Conservation (phyloP, 106 monocot genomes). For the Dendrobium huoshanense region DNA sequence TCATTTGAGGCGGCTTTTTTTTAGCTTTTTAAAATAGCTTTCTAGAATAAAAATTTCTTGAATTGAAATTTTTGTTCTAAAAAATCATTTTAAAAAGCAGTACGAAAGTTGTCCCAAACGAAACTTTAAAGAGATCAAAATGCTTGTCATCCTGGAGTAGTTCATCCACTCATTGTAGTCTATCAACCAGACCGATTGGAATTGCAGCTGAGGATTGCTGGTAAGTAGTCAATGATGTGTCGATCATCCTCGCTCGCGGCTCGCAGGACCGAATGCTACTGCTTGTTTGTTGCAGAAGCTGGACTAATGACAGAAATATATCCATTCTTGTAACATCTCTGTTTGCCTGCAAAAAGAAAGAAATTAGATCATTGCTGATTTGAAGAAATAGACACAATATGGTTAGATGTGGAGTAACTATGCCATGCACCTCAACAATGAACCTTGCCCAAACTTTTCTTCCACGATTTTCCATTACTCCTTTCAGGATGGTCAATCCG, state of each 20-base stretch:
- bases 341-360: slow-evolving; percentile 50
- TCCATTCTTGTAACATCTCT: slow-evolving; percentile 84
- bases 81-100: no score
- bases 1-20: no score
- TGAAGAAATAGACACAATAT: neutral
- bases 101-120: no score
- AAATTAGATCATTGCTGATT: neutral
- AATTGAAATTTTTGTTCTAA: no score
- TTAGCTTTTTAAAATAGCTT: no score
- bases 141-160: neutral
- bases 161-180: neutral
- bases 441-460: slow-evolving; percentile 83
- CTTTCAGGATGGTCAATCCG: slow-evolving; percentile 86
- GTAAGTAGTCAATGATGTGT: neutral
- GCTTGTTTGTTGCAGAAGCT: slow-evolving; percentile 61
- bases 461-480: slow-evolving; percentile 75
- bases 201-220: neutral
- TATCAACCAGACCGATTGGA: neutral
- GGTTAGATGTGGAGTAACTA: neutral
- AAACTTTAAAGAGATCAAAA: neutral
- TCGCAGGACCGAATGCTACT: slow-evolving; percentile 18
- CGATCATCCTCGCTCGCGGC: neutral
- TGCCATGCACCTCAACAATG: slow-evolving; percentile 66
- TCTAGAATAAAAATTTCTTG: no score
- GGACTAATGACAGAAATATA: slow-evolving; percentile 84